phyloP scores from a whole-genome alignment of 2,329 filamentous ascomycete species.

The Spiromastix sp. region DNA sequence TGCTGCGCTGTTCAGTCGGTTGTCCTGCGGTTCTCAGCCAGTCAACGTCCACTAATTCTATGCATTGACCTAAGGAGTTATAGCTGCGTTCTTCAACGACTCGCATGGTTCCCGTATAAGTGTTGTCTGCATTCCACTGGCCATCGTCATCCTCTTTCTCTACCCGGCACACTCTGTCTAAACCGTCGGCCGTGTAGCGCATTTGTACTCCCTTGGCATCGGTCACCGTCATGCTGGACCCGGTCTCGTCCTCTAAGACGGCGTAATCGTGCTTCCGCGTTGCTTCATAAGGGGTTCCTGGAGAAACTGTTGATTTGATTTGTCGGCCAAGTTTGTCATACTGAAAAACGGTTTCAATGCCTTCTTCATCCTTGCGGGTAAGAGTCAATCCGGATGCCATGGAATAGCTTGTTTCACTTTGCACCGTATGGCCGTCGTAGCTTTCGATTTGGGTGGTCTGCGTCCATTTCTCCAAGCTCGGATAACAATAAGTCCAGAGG shows the following conservation, averaged over 20 bases:
- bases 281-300: slow-evolving; percentile 4
- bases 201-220: slow-evolving; percentile 3
- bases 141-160: slow-evolving; percentile 3
- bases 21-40: no score
- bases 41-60: no score
- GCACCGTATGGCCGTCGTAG: no score
- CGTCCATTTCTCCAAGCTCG: no score
- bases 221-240: slow-evolving; percentile 1
- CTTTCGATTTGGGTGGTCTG: no score
- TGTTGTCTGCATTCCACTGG: neutral
- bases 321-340: slow-evolving; percentile 3
- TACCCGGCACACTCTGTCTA: slow-evolving; percentile 3
- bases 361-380: neutral
- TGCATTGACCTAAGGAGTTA: no score
- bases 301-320: neutral
- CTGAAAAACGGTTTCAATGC: neutral
- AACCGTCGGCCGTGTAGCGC: slow-evolving; percentile 1
- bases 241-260: neutral
- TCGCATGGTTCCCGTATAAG: slow-evolving; percentile 3
- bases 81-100: slow-evolving; percentile 12
- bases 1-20: no score
- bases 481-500: no score
- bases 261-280: slow-evolving; percentile 1
- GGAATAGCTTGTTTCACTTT: no score
- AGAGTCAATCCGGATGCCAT: slow-evolving; percentile 1